Percentiles rank a stretch among this genome's conserved stretches.
These are phyloP conservation scores for Crithidia bombi DNA, from an alignment of 208 protist genomes.

Conservation along the genomic window DNA sequence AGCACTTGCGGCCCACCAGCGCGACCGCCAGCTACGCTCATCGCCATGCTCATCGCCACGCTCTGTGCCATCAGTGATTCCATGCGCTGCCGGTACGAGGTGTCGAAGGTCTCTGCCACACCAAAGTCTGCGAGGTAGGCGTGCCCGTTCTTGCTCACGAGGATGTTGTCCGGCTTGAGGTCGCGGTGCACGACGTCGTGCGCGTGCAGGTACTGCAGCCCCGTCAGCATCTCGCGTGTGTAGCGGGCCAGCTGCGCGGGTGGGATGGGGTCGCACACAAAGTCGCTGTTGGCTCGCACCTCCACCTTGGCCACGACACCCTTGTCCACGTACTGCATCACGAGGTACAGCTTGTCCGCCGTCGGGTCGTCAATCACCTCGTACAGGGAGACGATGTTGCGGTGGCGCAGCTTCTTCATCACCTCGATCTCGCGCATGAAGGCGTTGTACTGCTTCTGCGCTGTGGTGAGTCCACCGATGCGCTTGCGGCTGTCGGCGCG, in stretches of 20 bases:
- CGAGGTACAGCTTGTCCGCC: constrained; percentile 89
- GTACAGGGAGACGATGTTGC: constrained; percentile 93
- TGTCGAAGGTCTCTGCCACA: constrained; percentile 72
- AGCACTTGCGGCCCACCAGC: constrained; percentile 46
- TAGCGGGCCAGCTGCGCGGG: constrained; percentile 39
- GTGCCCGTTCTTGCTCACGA: constrained; percentile 52
- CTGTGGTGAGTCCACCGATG: constrained; percentile 33
- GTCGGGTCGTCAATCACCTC: constrained; percentile 96
- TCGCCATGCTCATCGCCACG: constrained; percentile 48
- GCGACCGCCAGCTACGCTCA: constrained; percentile 40
- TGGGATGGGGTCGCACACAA: constrained; percentile 58
- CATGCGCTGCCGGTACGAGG: constrained; percentile 33
- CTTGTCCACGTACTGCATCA: constrained; percentile 91
- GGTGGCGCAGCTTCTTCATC: constrained; percentile 95
- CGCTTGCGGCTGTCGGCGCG: constrained; percentile 51
- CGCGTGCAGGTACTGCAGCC: constrained; percentile 68
- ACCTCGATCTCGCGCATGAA: constrained; percentile 91
- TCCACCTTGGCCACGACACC: constrained; percentile 59
- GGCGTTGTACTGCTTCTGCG: constrained; percentile 44
- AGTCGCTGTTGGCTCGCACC: constrained; percentile 24
- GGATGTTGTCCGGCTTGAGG: constrained; percentile 87
- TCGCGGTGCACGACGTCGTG: constrained; percentile 84
- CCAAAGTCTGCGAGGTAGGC: constrained; percentile 85
- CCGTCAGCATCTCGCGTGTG: constrained; percentile 62
- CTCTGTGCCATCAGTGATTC: constrained; percentile 59